Base-by-base conservation (phyloP, 768 basidiomycete genomes). In the Podaxis sp. region DNA sequence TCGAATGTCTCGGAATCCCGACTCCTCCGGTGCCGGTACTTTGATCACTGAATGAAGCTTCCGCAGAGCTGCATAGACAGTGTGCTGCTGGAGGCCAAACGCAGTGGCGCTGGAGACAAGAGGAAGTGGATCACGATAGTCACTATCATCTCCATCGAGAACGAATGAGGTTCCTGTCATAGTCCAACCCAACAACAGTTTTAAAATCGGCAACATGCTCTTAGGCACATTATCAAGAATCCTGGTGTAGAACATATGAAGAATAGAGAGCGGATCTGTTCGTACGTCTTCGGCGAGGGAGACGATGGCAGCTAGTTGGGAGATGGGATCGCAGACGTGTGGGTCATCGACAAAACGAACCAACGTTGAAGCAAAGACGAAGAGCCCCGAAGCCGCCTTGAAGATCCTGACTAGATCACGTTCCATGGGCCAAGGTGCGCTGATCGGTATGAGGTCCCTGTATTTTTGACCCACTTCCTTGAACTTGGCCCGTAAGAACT, bases 291-390 rank as follows among this genome's bases (percentile, higher is more conserved):
- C 33, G 6, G 8, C 19, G 9, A 59, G 9, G 8, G 36, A 52
- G 15, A 59, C 19, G 7, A 33, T 24, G 22, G 19, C 12, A 3
- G 19, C 49, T 8, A 59, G 48, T n/a, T 59, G 58, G 33, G 48
- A 49, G 11, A 51, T 17, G 28, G 58, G 58, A 24, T 59, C 58
- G n/a, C 49, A 30, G 12, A 51, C 8, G 30, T 24, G 11, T 6
- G n/a, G 30, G 49, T 59, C 58, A 13, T 51, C 58, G 22, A 59
- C 39, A 17, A 38, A 59, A 8, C 58, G 58, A 19, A 51, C n/a
- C 9, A 59, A 15, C 1, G 33, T 51, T 2, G 48, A 51, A 8
- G 49, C 58, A 22, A 59, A 24, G 33, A 22, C 58, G 17, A 59
- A 51, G 11, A 38, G 33, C 7, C 58, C 58, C 30, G 48, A 51